Base-by-base conservation (phyloP, 129 eudicot species). In the Lactuca saligna region DNA sequence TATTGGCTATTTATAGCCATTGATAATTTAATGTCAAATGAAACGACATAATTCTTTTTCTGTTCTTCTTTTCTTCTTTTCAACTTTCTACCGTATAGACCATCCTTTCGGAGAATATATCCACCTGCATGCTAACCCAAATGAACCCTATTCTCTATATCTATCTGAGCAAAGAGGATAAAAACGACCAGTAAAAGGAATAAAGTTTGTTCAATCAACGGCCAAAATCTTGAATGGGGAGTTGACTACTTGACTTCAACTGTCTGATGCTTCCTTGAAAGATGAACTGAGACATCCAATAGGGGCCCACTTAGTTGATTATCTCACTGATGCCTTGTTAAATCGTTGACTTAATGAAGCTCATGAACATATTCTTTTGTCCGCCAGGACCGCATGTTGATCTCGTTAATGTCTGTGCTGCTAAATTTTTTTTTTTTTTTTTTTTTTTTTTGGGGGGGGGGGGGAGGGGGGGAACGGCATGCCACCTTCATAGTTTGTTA, bases 71-170 rank as follows among this genome's bases (percentile, higher is more conserved):
- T 59, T 46, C 59, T n/a, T 54, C 57, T 16, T 74, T 56, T 37
- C 32, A 42, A 57, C 57, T 10, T 64, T 44, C 25, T 41, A 55
- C 12, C 15, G 42, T 54, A 13, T 63, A 14, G 48, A 34, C 38
- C 38, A 34, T 34, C 38, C 38, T n/a, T 4, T 35, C 8, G 33
- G 61, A 6, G 62, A 68, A 68, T 68, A 68, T 68, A 38, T 53
- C 29, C 53, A 64, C 49, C 17, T 54, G n/a, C n/a, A n/a, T n/a
- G 5, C 7, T 54, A 37, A 14, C 54, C 20, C 41, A 68, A 16
- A 35, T 68, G 72, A 68, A 68, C 72, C 72, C 9, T 29, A 68
- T 68, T 68, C 72, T 17, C 39, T 68, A 11, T 68, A 68, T 68
- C 62, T 20, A n/a, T 9, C 5, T 42, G 49, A 42, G 49, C 12